Base-by-base conservation (phyloP, 106 monocot species). In the Dendrobium catenatum region DNA sequence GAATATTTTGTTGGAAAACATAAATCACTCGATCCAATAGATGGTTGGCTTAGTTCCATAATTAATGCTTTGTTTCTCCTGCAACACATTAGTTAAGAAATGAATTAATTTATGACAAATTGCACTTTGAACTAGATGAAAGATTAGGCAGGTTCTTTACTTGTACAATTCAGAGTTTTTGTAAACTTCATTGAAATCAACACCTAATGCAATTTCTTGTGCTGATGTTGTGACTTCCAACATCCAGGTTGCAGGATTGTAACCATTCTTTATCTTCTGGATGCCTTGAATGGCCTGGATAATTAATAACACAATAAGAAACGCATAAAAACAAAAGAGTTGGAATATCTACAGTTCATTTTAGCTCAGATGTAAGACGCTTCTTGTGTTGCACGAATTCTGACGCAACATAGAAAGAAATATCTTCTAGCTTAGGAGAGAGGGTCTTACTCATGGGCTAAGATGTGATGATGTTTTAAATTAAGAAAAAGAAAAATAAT, bases 51-150 rank as follows among this genome's bases (percentile, higher is more conserved):
- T 26, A 90, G 75, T 48, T 88, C 90, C 55, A 79, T 79, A 44
- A 95, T 90, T 29, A 92, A 59, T 44, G 68, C 79, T 82, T 84
- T 87, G 79, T 95, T 95, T 70, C 84, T 88, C 90, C 95, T 95
- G 86, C 29, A 76, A 9, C 5, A 26, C 66, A 24, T 26, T 26
- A 16, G 16, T 61, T 61, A 37, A 37, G 3, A 37, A 3, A 37
- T 3, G 61, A n/a, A 54, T 54, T 54, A 54, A 16, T 9, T 37
- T 9, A 54, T 16, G 54, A 54, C 3, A 54, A 54, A 10, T 54
- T 10, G 54, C 54, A 54, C 54, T 54, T 5, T 3, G 37, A 37
- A 37, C 37, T 37, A 37, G 37, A 37, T 37, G 37, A 46, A 46
- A 46, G 9, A 6, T 46, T 46, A 46, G 9, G 46, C 46, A 46